phyloP scores from a whole-genome alignment of 805 yeast genomes.

The Saturnispora hagleri region DNA sequence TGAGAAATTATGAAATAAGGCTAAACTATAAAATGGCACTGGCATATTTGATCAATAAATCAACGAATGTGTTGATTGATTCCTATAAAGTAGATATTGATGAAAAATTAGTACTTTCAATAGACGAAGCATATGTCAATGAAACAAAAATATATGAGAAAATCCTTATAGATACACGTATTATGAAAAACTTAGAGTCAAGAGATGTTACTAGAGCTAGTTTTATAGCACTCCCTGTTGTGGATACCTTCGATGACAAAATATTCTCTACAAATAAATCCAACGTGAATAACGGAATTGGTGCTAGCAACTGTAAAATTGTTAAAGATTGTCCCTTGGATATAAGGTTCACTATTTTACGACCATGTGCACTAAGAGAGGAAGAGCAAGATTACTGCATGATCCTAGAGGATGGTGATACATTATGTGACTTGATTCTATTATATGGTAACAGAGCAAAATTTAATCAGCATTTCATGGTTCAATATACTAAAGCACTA shows the following conservation, averaged over 20 bases:
- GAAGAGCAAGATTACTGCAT: conserved; percentile 22
- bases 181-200: conserved; percentile 15
- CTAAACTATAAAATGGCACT: conserved; percentile 37
- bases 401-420: conserved; percentile 27
- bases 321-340: conserved; percentile 25
- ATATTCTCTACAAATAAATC: conserved; percentile 1
- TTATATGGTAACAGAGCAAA: conserved; percentile 44
- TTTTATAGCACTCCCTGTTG: conserved; percentile 23
- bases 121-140: conserved; percentile 34
- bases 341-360: conserved; percentile 23
- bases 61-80: conserved; percentile 43
- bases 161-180: conserved; percentile 24
- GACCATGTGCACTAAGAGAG: conserved; percentile 19
- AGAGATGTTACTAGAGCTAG: conserved; percentile 19
- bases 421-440: conserved; percentile 36
- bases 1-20: conserved; percentile 26
- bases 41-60: conserved; percentile 39
- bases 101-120: conserved; percentile 31
- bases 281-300: conserved; percentile 6
- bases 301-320: conserved; percentile 11
- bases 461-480: conserved; percentile 42
- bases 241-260: conserved; percentile 13
- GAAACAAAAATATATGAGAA: conserved; percentile 32
- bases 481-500: conserved; percentile 28
- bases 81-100: conserved; percentile 39